These are phyloP conservation scores for Agrocybe pediades DNA, from an alignment of 768 basidiomycete genomes.

Conservation along the genomic window DNA sequence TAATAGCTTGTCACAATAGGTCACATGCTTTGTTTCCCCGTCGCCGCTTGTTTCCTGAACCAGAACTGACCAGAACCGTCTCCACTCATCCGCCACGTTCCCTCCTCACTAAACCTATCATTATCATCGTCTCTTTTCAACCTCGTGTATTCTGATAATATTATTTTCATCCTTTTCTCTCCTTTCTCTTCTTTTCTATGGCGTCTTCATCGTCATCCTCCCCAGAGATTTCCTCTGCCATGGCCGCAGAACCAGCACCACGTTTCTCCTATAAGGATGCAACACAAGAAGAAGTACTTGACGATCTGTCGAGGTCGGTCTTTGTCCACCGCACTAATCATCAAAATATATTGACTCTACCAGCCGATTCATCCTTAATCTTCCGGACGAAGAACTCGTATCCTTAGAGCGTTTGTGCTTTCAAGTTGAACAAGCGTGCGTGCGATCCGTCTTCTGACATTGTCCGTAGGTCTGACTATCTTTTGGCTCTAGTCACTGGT, in stretches of 20 bases:
- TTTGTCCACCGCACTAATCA: not conserved
- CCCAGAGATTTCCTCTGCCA: constrained; percentile 63
- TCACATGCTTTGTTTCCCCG: constrained; percentile 13
- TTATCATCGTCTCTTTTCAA: constrained; percentile 13
- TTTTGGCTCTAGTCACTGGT: constrained; percentile 84
- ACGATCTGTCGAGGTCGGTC: constrained; percentile 82
- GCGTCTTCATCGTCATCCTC: constrained; percentile 79
- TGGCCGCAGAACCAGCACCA: constrained; percentile 34
- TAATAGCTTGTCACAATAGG: not conserved
- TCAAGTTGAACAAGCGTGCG: constrained; percentile 98
- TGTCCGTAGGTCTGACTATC: constrained; percentile 11
- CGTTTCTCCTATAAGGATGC: constrained; percentile 69
- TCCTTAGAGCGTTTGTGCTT: constrained; percentile 95
- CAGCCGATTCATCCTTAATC: constrained; percentile 95
- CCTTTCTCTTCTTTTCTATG: constrained; percentile 47
- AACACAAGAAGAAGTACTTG: constrained; percentile 83
- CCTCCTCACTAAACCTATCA: constrained; percentile 11
- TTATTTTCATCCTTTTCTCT: constrained; percentile 29
- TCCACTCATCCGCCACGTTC: constrained; percentile 16
- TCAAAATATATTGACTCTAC: not conserved
- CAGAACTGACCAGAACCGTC: too few relatives aligned
- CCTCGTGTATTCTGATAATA: constrained; percentile 12
- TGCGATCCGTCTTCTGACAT: constrained; percentile 33
- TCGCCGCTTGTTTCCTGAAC: too few relatives aligned
- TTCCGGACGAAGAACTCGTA: constrained; percentile 89